A percentile compares a stretch with the other conserved stretches of the same genome.
phyloP scores from a whole-genome alignment of 495 filamentous ascomycete genomes.

The Talaromyces nanjingensis region DNA sequence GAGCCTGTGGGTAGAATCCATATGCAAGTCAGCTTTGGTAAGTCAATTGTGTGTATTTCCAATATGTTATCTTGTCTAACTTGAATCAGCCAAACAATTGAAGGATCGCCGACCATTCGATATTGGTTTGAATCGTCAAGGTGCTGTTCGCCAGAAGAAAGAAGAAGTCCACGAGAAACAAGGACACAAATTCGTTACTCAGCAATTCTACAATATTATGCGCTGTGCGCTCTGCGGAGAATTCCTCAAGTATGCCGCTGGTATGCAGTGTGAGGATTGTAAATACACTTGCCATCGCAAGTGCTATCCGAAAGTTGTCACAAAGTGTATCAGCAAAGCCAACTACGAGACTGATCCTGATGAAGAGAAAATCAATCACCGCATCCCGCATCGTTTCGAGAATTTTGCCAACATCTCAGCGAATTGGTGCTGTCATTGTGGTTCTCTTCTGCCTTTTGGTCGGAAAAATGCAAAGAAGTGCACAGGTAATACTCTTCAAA shows the following conservation, averaged over 20 bases:
- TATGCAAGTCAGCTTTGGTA: constrained; percentile 81
- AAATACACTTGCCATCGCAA: constrained; percentile 98
- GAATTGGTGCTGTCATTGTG: constrained; percentile 99
- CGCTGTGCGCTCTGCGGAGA: constrained; percentile 97
- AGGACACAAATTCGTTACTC: constrained; percentile 94
- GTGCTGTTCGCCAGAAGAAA: constrained; percentile 92
- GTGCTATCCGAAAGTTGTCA: constrained; percentile 95
- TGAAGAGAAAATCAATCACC: constrained; percentile 98
- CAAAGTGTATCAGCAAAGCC: constrained; percentile 99
- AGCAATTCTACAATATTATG: constrained; percentile 99
- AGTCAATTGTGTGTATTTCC: constrained; percentile 16
- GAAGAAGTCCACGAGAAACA: constrained; percentile 97
- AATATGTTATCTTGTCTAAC: constrained; percentile 24
- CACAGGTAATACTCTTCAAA: constrained; percentile 51
- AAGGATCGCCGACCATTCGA: constrained; percentile 69
- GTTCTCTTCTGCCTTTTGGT: constrained; percentile 93
- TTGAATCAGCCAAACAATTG: constrained; percentile 52
- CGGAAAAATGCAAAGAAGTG: constrained; percentile 92
- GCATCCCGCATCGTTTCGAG: constrained; percentile 95
- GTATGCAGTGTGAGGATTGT: constrained; percentile 99
- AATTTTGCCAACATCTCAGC: constrained; percentile 92
- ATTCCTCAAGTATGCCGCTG: constrained; percentile 95
- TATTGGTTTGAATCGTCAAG: constrained; percentile 85
- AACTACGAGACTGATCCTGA: constrained; percentile 97
- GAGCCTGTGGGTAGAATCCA: constrained; percentile 90